phyloP scores from a whole-genome alignment of 2,329 filamentous ascomycete genomes.

The Phialophora macrospora region DNA sequence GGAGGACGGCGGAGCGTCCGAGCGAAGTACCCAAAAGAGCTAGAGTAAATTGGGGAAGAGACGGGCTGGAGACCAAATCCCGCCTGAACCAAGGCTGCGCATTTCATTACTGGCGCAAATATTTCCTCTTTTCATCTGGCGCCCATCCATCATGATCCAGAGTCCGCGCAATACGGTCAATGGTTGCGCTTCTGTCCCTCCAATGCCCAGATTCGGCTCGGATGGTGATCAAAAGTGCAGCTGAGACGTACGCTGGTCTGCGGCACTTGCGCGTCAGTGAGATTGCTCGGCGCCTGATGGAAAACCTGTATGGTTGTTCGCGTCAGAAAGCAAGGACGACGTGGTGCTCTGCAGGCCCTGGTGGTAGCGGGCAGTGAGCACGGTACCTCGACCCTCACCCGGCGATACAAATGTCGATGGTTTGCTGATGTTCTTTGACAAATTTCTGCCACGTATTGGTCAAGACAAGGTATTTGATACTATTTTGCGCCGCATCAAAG shows the following conservation, averaged over 20 bases:
- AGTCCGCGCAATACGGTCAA: neutral
- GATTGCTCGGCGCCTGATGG: too few species aligned
- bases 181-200: neutral
- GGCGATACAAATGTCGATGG: neutral
- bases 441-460: slow-evolving; percentile 69
- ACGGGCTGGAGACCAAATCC: neutral
- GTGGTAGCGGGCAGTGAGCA: neutral
- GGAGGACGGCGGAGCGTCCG: neutral
- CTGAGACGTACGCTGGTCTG: neutral
- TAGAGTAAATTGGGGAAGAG: neutral
- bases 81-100: neutral
- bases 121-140: neutral
- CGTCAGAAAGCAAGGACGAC: neutral
- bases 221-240: neutral
- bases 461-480: slow-evolving; percentile 65
- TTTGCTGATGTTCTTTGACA: slow-evolving; percentile 42
- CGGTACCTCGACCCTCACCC: neutral
- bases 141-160: neutral
- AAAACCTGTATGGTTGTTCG: too few species aligned
- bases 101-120: slow-evolving; percentile 3
- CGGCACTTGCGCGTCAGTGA: neutral
- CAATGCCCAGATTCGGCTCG: neutral
- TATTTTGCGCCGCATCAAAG: slow-evolving; percentile 61
- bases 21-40: slow-evolving; percentile 5
- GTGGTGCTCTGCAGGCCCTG: neutral